phyloP scores from a whole-genome alignment of 2,329 filamentous ascomycete genomes.

The Sporothrix brasiliensis region DNA sequence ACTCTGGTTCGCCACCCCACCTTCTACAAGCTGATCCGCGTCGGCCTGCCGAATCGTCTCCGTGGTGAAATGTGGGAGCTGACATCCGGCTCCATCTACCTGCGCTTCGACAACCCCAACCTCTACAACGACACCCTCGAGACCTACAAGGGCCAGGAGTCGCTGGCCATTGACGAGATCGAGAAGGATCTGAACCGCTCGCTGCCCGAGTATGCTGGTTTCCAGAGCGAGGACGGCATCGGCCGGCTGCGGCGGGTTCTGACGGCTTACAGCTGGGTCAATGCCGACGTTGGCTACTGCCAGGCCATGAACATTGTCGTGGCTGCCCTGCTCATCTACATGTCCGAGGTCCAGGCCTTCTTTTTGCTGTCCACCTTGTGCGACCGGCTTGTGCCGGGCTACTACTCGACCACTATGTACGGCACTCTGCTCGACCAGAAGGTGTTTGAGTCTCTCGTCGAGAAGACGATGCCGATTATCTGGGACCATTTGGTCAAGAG shows the following conservation, averaged over 20 bases:
- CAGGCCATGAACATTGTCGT: constrained; percentile 99
- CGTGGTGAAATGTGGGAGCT: constrained; percentile 96
- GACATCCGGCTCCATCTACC: constrained; percentile 85
- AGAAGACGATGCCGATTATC: constrained; percentile 96
- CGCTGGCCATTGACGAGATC: constrained; percentile 96
- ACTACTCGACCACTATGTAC: constrained; percentile 99
- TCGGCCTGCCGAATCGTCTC: constrained; percentile 89
- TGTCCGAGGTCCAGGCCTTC: constrained; percentile 94
- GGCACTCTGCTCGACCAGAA: constrained; percentile 94
- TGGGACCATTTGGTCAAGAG: constrained; percentile 98
- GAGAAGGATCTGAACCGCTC: constrained; percentile 97
- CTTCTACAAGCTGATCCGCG: constrained; percentile 95
- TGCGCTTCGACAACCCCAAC: constrained; percentile 82
- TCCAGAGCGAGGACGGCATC: constrained; percentile 95
- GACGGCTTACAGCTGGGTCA: constrained; percentile 96
- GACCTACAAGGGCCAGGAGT: constrained; percentile 83
- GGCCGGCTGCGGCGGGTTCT: constrained; percentile 84
- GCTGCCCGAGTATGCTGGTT: constrained; percentile 94
- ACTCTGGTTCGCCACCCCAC: constrained; percentile 94
- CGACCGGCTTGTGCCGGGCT: constrained; percentile 89
- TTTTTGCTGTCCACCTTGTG: constrained; percentile 90
- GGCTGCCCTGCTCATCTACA: constrained; percentile 96
- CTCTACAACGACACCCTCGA: constrained; percentile 81
- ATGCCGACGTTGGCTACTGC: constrained; percentile 94
- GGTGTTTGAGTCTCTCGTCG: constrained; percentile 96